Conservation (phyloP, 176 grass and related monocot genomes). For the Rhynchospora breviuscula region DNA sequence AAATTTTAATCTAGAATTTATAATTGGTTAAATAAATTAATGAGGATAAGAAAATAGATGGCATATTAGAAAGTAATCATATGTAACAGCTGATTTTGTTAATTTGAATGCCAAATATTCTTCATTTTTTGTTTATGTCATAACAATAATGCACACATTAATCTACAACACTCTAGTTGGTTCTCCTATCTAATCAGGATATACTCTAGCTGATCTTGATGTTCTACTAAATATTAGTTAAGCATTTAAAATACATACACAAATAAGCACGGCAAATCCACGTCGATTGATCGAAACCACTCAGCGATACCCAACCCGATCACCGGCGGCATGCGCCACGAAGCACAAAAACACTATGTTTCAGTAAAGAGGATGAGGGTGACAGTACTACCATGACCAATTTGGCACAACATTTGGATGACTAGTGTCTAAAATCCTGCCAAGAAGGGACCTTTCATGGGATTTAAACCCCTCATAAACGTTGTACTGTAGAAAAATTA, state of each 20-base stretch:
- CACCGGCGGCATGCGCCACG: not conserved
- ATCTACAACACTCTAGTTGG: not conserved
- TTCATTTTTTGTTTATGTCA: not conserved
- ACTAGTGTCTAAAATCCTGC: not conserved
- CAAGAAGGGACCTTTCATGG: slow-evolving; percentile 4
- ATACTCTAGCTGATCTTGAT: not conserved
- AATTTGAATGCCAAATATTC: too few relatives aligned
- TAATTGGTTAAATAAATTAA: too few relatives aligned
- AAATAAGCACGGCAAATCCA: not conserved
- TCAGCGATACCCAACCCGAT: not conserved
- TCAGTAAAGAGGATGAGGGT: not conserved
- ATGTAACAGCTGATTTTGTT: too few relatives aligned
- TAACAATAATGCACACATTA: not conserved
- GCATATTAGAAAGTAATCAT: too few relatives aligned
- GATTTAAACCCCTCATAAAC: not conserved
- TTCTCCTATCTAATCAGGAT: not conserved
- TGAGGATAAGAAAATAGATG: too few relatives aligned
- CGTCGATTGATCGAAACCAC: not conserved
- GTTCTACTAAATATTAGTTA: not conserved
- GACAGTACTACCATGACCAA: not conserved
- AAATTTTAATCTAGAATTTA: too few relatives aligned
- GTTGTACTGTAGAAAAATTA: not conserved
- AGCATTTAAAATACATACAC: not conserved
- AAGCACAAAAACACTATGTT: not conserved
- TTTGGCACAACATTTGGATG: slow-evolving; percentile 5